Evolutionary conservation across 1,284 basidiomycete species (phyloP).

Genomic region (Mrakiaceae sp.): DNA sequence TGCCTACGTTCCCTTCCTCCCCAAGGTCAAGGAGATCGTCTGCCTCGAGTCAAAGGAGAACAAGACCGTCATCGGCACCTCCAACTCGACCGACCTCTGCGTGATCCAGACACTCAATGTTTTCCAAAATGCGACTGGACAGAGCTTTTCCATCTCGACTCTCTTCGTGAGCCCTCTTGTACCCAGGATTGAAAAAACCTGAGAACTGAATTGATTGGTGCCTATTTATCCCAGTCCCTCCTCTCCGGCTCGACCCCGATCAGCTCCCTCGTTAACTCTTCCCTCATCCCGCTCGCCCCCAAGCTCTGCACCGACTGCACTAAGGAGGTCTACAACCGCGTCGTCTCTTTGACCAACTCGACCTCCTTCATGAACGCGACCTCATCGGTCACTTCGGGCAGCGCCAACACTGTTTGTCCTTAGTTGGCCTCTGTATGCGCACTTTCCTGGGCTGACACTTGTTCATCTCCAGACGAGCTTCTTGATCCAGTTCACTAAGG

Average conservation of each 20-base stretch:
- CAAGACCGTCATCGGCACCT: slow-evolving; percentile 20
- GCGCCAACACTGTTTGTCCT: too few relatives aligned
- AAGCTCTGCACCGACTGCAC: not conserved
- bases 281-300: slow-evolving; percentile 14
- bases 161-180: not conserved
- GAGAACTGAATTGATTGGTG: not conserved
- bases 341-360: not conserved
- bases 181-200: too few relatives aligned
- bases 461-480: too few relatives aligned
- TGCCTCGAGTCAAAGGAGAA: slow-evolving; percentile 7
- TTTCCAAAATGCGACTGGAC: not conserved
- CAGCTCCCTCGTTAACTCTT: slow-evolving; percentile 29
- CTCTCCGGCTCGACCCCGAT: slow-evolving; percentile 16
- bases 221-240: not conserved
- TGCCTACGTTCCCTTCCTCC: slow-evolving; percentile 1
- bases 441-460: too few relatives aligned
- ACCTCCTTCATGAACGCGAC: slow-evolving; percentile 19
- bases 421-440: too few relatives aligned
- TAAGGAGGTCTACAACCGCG: not conserved
- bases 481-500: not conserved
- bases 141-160: not conserved
- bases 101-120: not conserved
- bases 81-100: slow-evolving; percentile 11
- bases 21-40: not conserved
- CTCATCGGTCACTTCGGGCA: not conserved